Base-by-base conservation (phyloP, 2,329 filamentous ascomycete genomes). In the Exophiala lecanii-corni region DNA sequence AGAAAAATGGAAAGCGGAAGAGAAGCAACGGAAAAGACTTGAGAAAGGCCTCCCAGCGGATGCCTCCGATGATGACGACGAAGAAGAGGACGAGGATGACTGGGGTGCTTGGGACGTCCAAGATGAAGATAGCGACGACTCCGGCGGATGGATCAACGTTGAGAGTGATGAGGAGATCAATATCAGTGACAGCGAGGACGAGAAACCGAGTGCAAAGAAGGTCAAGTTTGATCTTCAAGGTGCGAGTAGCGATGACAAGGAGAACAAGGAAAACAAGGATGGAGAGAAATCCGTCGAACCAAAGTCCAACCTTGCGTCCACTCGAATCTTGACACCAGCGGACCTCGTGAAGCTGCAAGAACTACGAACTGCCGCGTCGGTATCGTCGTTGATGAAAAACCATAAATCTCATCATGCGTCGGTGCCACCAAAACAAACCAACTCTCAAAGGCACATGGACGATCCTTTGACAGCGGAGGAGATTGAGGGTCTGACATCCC, bases 341-440 rank as follows among this genome's bases (percentile, higher is more conserved):
- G 92, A 98, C 65, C 77, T 97, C n/a, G 83, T 86, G 55, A 97
- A 97, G 64, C 82, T 98, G 15, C 81, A 87, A 49, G 91, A 96
- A 66, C 81, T 98, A 17, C 86, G 87, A 35, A 73, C 85, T 37
- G 73, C 84, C 32, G 80, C 87, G 15, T 77, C 79, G 25, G 69
- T 97, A 35, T 79, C 84, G 51, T 82, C 85, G 49, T 64, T 82
- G 19, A 37, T 50, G 31, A 59, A 67, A 36, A 51, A 56, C 21
- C 57, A 59, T 13, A 62, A 57, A 57, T 63, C 57, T 50, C 62
- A 49, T 58, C 62, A 53, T 56, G 73, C 71, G 36, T 68, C 78
- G 60, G 23, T 12, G 23, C 64, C 70, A 49, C 64, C 55, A 50
- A 60, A 36, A 34, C 59, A 57, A 66, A 74, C 53, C 58, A 74